Evolutionary conservation across 352 stramenopile species (phyloP).

Genomic region (Pilasporangium apinafurcum): DNA sequence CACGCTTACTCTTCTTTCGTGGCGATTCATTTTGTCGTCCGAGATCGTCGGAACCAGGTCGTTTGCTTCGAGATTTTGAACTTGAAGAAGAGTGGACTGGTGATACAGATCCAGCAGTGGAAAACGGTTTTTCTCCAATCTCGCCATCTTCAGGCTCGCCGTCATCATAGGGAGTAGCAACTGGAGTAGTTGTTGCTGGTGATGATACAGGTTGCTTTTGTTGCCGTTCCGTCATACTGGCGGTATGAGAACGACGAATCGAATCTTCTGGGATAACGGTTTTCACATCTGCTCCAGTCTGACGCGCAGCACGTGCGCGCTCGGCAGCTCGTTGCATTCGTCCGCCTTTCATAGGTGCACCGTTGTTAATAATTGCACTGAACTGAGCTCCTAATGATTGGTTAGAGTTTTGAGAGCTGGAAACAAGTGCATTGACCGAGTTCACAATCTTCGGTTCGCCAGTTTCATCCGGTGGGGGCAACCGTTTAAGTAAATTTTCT

Average conservation of each 20-base stretch:
- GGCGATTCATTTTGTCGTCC: constrained; percentile 9
- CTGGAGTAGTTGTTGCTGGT: constrained; percentile 1
- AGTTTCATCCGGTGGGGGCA: constrained; percentile 48
- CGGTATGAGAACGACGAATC: constrained; percentile 25
- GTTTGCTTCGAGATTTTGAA: constrained; percentile 20
- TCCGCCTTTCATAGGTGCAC: constrained; percentile 23
- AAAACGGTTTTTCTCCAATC: constrained; percentile 9
- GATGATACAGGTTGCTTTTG: constrained; percentile 12
- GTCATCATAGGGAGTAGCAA: constrained; percentile 8
- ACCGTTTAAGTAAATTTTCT: constrained; percentile 73
- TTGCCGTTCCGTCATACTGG: constrained; percentile 6
- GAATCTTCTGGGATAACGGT: constrained; percentile 21
- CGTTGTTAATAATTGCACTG: constrained; percentile 69
- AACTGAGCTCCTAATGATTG: constrained; percentile 64
- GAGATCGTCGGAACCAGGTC: constrained; percentile 17
- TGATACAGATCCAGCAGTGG: constrained; percentile 1
- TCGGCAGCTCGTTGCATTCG: constrained; percentile 64
- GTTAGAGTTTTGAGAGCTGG: constrained; percentile 25
- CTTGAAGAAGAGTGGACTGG: constrained; percentile 1
- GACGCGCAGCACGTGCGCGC: constrained; percentile 40
- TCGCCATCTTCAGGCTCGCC: constrained; percentile 50
- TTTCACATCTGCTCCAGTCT: constrained; percentile 17
- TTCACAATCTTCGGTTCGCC: constrained; percentile 62
- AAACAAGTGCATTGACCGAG: constrained; percentile 30
- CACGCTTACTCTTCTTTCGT: constrained; percentile 16